Conservation (phyloP, 805 yeast species). For the Dipodascopsis tothii region DNA sequence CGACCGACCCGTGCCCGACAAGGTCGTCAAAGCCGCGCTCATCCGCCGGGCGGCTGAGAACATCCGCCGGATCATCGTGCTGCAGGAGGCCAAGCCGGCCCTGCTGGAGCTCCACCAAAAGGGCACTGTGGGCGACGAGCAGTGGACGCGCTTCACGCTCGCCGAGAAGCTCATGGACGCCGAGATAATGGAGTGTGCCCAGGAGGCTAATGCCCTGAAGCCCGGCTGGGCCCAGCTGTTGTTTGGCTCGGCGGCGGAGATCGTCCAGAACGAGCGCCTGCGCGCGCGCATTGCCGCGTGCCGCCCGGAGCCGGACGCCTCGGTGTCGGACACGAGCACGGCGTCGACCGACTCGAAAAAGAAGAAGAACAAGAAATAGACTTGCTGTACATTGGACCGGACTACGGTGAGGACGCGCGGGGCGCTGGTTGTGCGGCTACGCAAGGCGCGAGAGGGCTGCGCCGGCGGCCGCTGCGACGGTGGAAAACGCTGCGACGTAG, state of each 20-base stretch:
- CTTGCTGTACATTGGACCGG: no score
- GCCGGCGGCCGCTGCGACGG: no score
- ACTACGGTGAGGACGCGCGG: no score
- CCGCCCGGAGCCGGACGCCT: constrained; percentile 13
- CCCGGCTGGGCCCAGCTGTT: constrained; percentile 74
- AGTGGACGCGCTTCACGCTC: constrained; percentile 69
- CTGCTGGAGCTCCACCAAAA: constrained; percentile 68
- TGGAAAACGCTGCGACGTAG: no score
- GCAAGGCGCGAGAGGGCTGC: no score
- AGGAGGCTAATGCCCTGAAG: constrained; percentile 64
- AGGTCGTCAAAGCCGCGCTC: constrained; percentile 62
- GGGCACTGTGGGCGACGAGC: constrained; percentile 87
- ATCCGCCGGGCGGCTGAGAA: constrained; percentile 78
- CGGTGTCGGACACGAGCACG: background rate
- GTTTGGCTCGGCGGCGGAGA: constrained; percentile 76
- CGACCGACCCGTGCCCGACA: constrained; percentile 63
- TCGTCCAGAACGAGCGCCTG: constrained; percentile 85
- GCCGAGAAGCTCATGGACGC: constrained; percentile 71
- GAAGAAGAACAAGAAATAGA: background rate
- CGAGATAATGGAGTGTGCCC: constrained; percentile 68
- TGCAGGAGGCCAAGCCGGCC: constrained; percentile 69
- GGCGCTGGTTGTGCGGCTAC: no score
- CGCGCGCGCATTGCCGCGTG: constrained; percentile 53
- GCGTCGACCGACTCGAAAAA: background rate
- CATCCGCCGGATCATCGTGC: constrained; percentile 69